Evolutionary conservation across 495 filamentous ascomycete genomes (phyloP), one percentile per base, ranked within the genome.

Genomic region (Penicillium macrosclerotiorum): DNA sequence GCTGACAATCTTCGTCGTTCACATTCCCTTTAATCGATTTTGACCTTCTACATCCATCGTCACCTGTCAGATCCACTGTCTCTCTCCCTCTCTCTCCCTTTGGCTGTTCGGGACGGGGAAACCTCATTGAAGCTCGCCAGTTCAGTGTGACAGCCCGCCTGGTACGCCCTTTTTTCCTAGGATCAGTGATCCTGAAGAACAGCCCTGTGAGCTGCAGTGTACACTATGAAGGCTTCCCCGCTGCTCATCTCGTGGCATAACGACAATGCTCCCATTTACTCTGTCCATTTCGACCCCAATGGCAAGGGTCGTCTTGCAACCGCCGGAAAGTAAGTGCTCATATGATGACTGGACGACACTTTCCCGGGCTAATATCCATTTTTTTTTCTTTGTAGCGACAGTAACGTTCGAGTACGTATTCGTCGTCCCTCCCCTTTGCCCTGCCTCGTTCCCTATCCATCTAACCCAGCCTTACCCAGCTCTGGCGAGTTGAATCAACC

Each of bases 201-300:
- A 54, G 55, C 50, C 44, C 47, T 20, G 52, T 51, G 59, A 62
- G 64, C 65, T 62, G 43, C 52, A 53, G 52, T 54, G 55, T 51
- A 63, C 73, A 81, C 60, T 56, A 96, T 96, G 90, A 94, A 89
- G 77, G 87, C 88, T 50, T 82, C 88, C 57, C 89, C 91, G 55
- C 76, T 97, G 42, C 87, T 95, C 50, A 87, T 96, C 64, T 84
- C 89, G 67, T 96, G 93, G 93, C 94, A 96, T 67, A 88, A 95
- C 55, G 88, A 91, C 54, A 95, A 94, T 69, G 78, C 85, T 51
- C 91, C 92, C 36, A 91, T 97, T 54, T 97, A 95, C 65, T 95
- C 91, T 23, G 87, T 88, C 53, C 90, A 96, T 69, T 97, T 96
- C 67, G 89, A 97, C 59, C 88, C 88, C 51, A 83, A 93, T 69